Evolutionary conservation across 2,329 filamentous ascomycete species (phyloP).

Genomic region (Aotearoamyces nothofagi): DNA sequence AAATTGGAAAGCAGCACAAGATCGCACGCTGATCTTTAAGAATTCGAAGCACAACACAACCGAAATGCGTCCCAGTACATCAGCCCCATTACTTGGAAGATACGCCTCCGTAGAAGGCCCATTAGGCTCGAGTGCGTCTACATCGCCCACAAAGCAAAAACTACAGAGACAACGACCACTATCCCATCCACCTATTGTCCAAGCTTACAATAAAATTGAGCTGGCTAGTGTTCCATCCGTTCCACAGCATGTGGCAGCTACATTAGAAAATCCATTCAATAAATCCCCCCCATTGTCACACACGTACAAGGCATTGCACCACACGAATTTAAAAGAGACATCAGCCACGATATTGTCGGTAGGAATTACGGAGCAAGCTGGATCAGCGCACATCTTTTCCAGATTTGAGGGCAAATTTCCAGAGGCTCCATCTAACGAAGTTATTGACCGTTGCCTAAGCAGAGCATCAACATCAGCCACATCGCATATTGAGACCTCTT

Average conservation of each 20-base stretch:
- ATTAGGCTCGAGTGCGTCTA: neutral
- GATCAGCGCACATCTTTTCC: neutral
- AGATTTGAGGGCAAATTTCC: neutral
- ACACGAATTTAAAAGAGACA: conserved; percentile 13
- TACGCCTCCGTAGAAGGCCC: neutral
- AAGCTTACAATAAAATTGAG: conserved; percentile 4
- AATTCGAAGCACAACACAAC: neutral
- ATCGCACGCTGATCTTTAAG: too few relatives aligned
- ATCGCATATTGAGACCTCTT: too few relatives aligned
- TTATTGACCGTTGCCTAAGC: too few relatives aligned
- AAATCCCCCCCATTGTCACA: conserved; percentile 10
- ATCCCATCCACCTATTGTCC: conserved; percentile 1
- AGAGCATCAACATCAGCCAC: too few relatives aligned
- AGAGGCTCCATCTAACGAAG: neutral
- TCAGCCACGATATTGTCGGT: conserved; percentile 15
- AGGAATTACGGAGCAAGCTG: conserved; percentile 11
- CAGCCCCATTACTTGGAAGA: neutral
- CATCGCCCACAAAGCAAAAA: conserved; percentile 2
- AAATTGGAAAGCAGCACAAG: too few relatives aligned
- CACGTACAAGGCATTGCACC: conserved; percentile 9
- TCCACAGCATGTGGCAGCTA: conserved; percentile 6
- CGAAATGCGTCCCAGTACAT: neutral
- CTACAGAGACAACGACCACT: conserved; percentile 4
- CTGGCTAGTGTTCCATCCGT: conserved; percentile 9
- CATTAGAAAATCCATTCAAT: conserved; percentile 10